Conservation (phyloP, 371 early-diverging fungal species). For the Mortierella sp. region DNA sequence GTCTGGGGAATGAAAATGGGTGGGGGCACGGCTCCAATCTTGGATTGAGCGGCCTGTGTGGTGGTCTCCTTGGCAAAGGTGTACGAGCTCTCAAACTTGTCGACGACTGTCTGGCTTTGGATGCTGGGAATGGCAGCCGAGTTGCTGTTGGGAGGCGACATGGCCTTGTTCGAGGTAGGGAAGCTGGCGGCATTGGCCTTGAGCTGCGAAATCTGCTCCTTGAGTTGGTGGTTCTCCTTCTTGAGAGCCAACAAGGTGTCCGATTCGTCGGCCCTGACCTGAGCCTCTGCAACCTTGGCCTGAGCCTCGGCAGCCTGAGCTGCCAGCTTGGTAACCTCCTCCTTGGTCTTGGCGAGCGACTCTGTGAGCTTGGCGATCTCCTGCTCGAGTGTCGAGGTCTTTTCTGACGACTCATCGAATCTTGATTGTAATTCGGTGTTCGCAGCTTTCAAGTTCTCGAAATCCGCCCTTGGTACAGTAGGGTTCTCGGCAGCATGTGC, state of each 20-base stretch:
- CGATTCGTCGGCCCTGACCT: conserved; percentile 52
- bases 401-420: conserved; percentile 59
- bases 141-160: conserved; percentile 53
- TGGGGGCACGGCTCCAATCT: conserved; percentile 31
- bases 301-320: conserved; percentile 55
- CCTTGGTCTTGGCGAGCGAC: conserved; percentile 69
- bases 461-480: conserved; percentile 66
- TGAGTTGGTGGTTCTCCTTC: conserved; percentile 52
- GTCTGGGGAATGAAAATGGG: conserved; percentile 25
- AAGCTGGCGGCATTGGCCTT: conserved; percentile 46
- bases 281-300: conserved; percentile 53
- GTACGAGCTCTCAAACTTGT: conserved; percentile 45
- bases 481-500: conserved; percentile 62
- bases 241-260: conserved; percentile 52
- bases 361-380: conserved; percentile 71
- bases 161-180: conserved; percentile 32
- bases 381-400: conserved; percentile 72
- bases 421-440: conserved; percentile 61
- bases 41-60: conserved; percentile 1
- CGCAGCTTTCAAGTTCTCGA: conserved; percentile 64
- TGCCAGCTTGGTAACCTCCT: conserved; percentile 77
- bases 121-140: conserved; percentile 48
- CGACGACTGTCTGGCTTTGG: conserved; percentile 44
- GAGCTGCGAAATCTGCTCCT: conserved; percentile 56
- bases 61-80: conserved; percentile 37